Evolutionary conservation across 2,329 filamentous ascomycete species (phyloP).

Genomic region (Didymella lethalis): DNA sequence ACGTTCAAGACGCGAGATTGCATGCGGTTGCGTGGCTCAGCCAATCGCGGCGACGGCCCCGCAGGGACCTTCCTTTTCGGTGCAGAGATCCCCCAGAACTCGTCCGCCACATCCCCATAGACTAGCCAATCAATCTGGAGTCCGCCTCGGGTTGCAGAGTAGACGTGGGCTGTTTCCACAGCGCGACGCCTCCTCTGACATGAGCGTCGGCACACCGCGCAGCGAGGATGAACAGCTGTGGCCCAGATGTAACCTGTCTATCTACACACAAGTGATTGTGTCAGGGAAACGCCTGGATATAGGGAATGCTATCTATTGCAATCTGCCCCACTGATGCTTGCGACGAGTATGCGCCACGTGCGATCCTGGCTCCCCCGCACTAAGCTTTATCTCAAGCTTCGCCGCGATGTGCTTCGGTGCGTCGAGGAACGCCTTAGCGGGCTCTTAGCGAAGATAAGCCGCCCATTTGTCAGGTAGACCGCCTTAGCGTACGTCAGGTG

Average conservation of each 20-base stretch:
- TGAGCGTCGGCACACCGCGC: background rate
- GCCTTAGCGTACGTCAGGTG: conserved; percentile 1
- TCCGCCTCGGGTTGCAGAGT: background rate
- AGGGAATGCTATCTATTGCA: background rate
- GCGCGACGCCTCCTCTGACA: background rate
- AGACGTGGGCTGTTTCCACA: background rate
- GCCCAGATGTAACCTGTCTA: background rate
- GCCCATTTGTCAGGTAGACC: background rate
- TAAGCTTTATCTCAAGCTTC: conserved; percentile 15
- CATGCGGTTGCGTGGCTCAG: background rate
- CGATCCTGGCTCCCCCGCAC: conserved; percentile 2
- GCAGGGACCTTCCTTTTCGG: background rate
- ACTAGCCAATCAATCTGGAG: background rate
- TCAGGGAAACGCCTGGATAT: background rate
- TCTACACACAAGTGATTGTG: background rate
- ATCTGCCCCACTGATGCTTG: background rate
- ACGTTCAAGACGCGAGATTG: background rate
- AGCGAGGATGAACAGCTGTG: background rate
- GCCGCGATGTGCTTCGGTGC: background rate
- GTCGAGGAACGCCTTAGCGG: conserved; percentile 1
- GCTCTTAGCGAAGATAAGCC: conserved; percentile 8
- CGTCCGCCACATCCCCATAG: background rate
- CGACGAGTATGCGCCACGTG: background rate
- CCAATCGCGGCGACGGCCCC: background rate
- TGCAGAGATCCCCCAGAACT: background rate